These are phyloP conservation scores for Blechomonas ayalai DNA, from an alignment of 208 protist genomes.

Conservation along the genomic window DNA sequence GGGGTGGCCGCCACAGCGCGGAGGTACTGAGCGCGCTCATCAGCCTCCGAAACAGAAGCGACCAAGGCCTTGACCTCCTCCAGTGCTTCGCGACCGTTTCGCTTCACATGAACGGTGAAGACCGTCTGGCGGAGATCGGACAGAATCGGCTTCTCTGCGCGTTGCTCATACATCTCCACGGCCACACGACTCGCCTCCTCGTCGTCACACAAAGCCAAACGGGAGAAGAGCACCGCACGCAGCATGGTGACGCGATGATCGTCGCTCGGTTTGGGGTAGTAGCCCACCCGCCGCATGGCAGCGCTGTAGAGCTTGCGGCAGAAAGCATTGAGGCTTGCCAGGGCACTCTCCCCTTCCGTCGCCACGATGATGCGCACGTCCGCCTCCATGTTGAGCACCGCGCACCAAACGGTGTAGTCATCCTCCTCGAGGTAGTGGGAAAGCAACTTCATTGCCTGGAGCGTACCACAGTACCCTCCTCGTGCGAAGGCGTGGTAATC, in stretches of 20 bases:
- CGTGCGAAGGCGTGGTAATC: conserved; percentile 69
- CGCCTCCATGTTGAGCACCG: conserved; percentile 32
- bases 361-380: conserved; percentile 39
- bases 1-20: conserved; percentile 28
- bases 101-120: conserved; percentile 27
- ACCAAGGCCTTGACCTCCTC: conserved; percentile 40
- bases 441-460: conserved; percentile 29
- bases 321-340: conserved; percentile 35
- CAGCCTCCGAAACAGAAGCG: conserved; percentile 23
- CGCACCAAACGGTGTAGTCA: conserved; percentile 30
- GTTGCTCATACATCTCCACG: conserved; percentile 26
- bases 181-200: conserved; percentile 19
- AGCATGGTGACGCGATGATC: conserved; percentile 31
- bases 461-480: conserved; percentile 35
- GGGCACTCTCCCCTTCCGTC: conserved; percentile 16
- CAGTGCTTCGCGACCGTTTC: conserved; percentile 26
- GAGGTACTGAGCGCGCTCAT: conserved; percentile 50
- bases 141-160: conserved; percentile 27
- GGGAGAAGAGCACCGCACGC: conserved; percentile 31
- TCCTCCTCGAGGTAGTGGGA: conserved; percentile 14
- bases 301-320: conserved; percentile 39
- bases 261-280: conserved; percentile 10
- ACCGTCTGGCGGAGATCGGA: conserved; percentile 38
- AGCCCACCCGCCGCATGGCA: conserved; percentile 25
- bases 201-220: conserved; percentile 29